These are phyloP conservation scores for Citeromyces hawaiiensis DNA, from an alignment of 1,139 yeast species.

Conservation along the genomic window DNA sequence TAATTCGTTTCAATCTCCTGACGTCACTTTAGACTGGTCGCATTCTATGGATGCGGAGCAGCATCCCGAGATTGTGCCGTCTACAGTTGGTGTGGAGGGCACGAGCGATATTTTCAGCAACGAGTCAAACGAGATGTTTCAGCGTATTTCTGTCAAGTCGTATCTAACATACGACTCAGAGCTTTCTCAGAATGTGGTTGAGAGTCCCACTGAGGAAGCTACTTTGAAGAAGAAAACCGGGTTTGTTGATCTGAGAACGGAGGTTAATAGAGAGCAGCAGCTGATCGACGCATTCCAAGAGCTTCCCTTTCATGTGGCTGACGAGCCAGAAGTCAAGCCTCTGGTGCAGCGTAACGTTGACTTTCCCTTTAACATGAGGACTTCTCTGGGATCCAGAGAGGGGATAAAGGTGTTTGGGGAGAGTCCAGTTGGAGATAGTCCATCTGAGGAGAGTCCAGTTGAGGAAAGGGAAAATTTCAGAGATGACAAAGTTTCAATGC, in stretches of 20 bases:
- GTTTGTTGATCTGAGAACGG: conserved; percentile 8
- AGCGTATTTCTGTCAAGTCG: conserved; percentile 27
- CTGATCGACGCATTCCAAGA: conserved; percentile 7
- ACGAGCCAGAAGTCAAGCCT: not conserved
- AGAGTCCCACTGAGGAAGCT: not conserved
- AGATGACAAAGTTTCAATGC: conserved; percentile 7
- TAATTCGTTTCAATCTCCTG: conserved; percentile 16
- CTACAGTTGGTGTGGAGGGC: conserved; percentile 1
- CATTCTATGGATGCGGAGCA: conserved; percentile 12
- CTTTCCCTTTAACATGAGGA: conserved; percentile 2
- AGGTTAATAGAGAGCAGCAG: not conserved
- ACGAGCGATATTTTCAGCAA: not conserved
- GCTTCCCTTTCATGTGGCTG: not conserved
- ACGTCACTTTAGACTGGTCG: conserved; percentile 20
- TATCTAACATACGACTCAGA: conserved; percentile 46
- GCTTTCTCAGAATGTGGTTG: conserved; percentile 17
- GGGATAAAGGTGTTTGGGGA: not conserved
- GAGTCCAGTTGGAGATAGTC: too few species aligned
- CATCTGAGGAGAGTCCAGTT: too few species aligned
- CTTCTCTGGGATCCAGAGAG: conserved; percentile 1
- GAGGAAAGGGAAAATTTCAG: conserved; percentile 4
- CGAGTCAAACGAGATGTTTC: not conserved
- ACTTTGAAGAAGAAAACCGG: conserved; percentile 11
- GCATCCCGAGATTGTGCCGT: conserved; percentile 4
- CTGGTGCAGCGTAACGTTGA: conserved; percentile 1